Base-by-base conservation (phyloP, 1,284 basidiomycete genomes). In the Dichomitus squalens region DNA sequence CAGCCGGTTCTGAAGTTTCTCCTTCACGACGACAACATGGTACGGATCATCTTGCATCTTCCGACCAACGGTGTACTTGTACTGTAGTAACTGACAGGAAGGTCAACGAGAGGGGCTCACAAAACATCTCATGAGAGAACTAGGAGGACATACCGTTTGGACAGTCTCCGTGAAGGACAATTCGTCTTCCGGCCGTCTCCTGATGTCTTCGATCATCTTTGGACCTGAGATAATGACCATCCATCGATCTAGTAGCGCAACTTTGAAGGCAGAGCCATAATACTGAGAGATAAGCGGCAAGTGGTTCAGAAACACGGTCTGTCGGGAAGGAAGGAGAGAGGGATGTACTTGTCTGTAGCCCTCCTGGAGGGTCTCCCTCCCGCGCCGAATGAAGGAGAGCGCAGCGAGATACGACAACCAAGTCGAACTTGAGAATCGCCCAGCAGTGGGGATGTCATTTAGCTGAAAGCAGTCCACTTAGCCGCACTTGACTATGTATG, bases 151-250 rank as follows among this genome's bases (percentile, higher is more conserved):
- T 31, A 72, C 68, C 12, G 40, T 41, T 41, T 53, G 58, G 7
- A 65, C 43, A 14, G 69, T 72, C 6, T 67, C 69, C 4, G 58
- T 36, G 48, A 75, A 71, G 5, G 72, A 73, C 1, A 77, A 58
- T 7, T 67, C 65, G 7, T 75, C 68, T 27, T 75, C 75, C 4
- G 66, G 66, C 1, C 73, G 70, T 35, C 63, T 70, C 9, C 70
- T 67, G 7, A 77, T 57, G 46, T 77, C 76, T 2, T 76, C 72
- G 3, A 74, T 66, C 50, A 73, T 64, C 46, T 72, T 52, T 0
- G 66, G 60, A 3, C 67, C 70, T 18, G 66, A 68, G 23, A 75
- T 66, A 3, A 77, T 58, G 25, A 76, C 61, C 3, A 67, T 53
- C 75, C 73, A 77, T 2, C 60, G 54, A 39, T 64, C 64, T 4